Base-by-base conservation (phyloP, 129 eudicot species). In the Mikania micrantha region DNA sequence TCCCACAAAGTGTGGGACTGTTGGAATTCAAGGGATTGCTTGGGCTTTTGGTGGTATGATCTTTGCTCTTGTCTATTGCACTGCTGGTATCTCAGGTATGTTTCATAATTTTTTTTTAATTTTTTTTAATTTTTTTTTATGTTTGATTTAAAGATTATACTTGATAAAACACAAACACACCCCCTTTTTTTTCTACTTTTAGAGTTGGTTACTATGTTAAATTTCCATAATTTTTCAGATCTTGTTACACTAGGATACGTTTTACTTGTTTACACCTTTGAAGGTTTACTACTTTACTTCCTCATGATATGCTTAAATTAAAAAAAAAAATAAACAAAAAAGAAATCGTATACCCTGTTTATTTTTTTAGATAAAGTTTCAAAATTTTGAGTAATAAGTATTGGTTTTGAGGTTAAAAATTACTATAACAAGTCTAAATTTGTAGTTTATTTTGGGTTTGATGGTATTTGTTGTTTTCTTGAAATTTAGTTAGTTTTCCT, bases 41-140 rank as follows among this genome's bases (percentile, higher is more conserved):
- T 88, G 96, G 96, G 96, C 92, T 52, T 88, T 88, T 84, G 97
- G 97, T 76, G 95, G 95, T 56, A 86, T 90, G 95, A 90, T 90
- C 80, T 90, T 90, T 80, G 97, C 91, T 16, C 95, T 86, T 53
- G 95, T 90, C 44, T 90, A 90, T 82, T 90, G 92, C 74, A 88
- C 96, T 64, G 92, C 93, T 74, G 93, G 93, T 64, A 85, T 88
- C 70, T 88, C 93, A 75, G 96, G 96, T 84, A 40, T 44, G 53
- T 34, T 49, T 32, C 36, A 32, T 3, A 32, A 32, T 32, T 1
- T 1, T 1, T 3, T 1, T 32, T 32, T 32, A 1, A 32, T 1
- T 32, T 32, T 32, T 32, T 32, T 32, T 1, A n/a, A n/a, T 32
- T 32, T 1, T 1, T 32, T 32, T 32, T 32, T 7, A 32, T 32